Percentiles rank a stretch among this genome's conserved stretches.
phyloP scores from a whole-genome alignment of 129 eudicot genomes.

The Escallonia rubra region DNA sequence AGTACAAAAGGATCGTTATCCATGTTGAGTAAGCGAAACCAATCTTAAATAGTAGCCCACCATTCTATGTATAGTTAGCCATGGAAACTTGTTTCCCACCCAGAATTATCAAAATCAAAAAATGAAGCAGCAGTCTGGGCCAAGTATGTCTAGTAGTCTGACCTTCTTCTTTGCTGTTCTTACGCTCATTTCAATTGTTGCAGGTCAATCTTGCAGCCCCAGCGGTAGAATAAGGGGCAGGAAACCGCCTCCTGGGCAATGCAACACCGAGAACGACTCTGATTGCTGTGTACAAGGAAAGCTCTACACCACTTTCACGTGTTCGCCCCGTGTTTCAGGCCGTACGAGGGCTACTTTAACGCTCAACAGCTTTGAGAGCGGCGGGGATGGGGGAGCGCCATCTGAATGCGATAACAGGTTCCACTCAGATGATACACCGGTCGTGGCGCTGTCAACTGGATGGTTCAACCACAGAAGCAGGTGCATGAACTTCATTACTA shows the following conservation, averaged over 20 bases:
- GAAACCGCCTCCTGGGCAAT: slow-evolving; percentile 16
- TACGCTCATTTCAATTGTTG: background rate
- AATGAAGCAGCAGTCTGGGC: background rate
- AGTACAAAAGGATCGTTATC: too few relatives aligned
- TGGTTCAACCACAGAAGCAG: slow-evolving; percentile 10
- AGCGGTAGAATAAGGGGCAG: slow-evolving; percentile 7
- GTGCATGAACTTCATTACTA: slow-evolving; percentile 5
- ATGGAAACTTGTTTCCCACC: background rate
- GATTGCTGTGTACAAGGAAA: slow-evolving; percentile 10
- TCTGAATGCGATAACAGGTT: slow-evolving; percentile 11
- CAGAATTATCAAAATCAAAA: background rate
- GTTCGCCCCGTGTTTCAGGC: background rate
- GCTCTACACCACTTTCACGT: background rate
- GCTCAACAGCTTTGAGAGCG: slow-evolving; percentile 8
- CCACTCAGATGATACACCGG: slow-evolving; percentile 10
- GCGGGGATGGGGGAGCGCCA: slow-evolving; percentile 1
- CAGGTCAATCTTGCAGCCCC: slow-evolving; percentile 9
- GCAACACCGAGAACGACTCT: slow-evolving; percentile 7
- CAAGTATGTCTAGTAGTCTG: background rate
- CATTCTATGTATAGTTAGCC: background rate
- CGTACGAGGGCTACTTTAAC: slow-evolving; percentile 2
- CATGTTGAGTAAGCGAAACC: too few relatives aligned
- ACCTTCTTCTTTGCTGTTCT: background rate
- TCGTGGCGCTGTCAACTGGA: slow-evolving; percentile 16
- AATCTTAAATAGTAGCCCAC: background rate